phyloP scores from a whole-genome alignment of 306 rosid genomes.

The Mucuna pruriens region DNA sequence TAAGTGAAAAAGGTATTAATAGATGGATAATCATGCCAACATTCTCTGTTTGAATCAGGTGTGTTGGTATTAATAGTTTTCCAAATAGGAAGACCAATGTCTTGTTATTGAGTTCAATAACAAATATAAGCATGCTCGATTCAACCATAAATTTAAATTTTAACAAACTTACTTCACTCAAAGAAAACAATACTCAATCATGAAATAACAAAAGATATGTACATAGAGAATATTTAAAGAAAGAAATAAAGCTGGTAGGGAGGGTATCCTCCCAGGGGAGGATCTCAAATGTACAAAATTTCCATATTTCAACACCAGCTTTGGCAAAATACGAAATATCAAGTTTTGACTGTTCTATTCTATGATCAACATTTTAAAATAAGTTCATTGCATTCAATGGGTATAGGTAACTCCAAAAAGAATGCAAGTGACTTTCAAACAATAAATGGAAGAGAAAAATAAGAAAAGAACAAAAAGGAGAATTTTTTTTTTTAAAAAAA shows the following conservation, averaged over 20 bases:
- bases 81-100: conserved; percentile 2
- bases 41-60: background rate
- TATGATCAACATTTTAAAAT: background rate
- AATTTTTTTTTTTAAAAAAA: background rate
- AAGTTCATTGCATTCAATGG: background rate
- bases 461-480: background rate
- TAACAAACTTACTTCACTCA: background rate
- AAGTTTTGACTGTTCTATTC: background rate
- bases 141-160: background rate
- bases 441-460: background rate
- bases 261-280: background rate
- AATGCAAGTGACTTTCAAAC: background rate
- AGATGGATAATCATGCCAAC: background rate
- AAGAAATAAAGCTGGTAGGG: background rate
- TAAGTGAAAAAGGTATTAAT: background rate
- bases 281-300: background rate
- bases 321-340: background rate
- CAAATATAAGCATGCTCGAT: background rate
- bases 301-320: background rate
- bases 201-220: background rate
- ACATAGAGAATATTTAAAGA: background rate
- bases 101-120: background rate
- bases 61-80: background rate
- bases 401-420: background rate
- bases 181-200: background rate